Base-by-base conservation (phyloP, 1,284 basidiomycete genomes). In the Melampsora americana region DNA sequence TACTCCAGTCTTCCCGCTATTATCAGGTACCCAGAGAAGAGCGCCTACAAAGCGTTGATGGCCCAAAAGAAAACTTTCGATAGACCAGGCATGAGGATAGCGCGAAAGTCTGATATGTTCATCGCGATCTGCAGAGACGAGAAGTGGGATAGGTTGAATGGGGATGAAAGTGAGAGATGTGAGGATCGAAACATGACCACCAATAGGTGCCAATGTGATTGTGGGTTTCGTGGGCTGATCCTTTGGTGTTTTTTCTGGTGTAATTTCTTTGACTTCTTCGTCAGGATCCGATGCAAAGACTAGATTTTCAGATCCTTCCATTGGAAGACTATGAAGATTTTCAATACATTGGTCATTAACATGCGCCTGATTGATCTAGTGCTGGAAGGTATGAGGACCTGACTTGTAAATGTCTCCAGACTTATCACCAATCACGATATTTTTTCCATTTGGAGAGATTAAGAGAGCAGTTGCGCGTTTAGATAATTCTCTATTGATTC, bases 341-440 rank as follows among this genome's bases (percentile, higher is more conserved):
- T 44, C 12, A 59, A 7, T 56, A 30, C 11, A 32, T 69, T 69
- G 30, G 26, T 32, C 14, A 28, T 32, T 23, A 30, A 46, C 20
- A 28, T 16, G 39, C 7, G 42, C 28, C 5, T n/a, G 26, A 28
- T 5, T 42, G 44, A 67, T 48, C 9, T 32, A 32, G 30, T 18
- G 18, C 53, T 11, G 30, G n/a, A 61, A 26, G 28, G 44, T 18
- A 30, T n/a, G 26, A 66, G 39, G 2, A 18, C 42, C 66, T 26
- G 66, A 75, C 73, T 68, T 65, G 26, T 75, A 75, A 9, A 75
- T 65, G 26, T 75, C 73, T 30, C 73, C 73, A 68, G 66, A 75
- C 23, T 75, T 75, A 28, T 75, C 73, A 7, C 64, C 73, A 67
- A 75, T 68, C 26, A 75, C 66, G 53, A 75, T 75, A n/a, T 75